Conservation (phyloP, 345 rosid species). For the Eucalyptus caleyi region DNA sequence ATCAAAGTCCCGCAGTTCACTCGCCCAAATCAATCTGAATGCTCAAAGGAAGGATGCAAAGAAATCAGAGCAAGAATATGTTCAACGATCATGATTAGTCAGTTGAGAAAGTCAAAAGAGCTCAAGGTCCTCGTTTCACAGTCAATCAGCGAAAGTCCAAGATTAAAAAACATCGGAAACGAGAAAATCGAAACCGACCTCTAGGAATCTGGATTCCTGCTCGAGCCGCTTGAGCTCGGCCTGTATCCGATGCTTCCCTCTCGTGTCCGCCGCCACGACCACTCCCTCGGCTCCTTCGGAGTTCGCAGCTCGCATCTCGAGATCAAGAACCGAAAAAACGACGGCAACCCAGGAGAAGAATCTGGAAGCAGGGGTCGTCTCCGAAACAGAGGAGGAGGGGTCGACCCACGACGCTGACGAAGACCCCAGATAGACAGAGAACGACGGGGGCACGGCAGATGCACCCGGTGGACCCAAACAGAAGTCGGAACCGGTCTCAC, state of each 20-base stretch:
- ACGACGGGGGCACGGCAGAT: not conserved
- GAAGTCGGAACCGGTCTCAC: not conserved
- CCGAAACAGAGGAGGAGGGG: not conserved
- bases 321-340: not conserved
- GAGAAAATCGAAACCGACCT: slow-evolving; percentile 20
- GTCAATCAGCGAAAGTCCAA: not conserved
- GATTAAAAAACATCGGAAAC: not conserved
- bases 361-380: not conserved
- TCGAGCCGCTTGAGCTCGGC: slow-evolving; percentile 74
- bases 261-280: slow-evolving; percentile 16
- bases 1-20: not conserved
- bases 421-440: not conserved
- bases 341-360: not conserved
- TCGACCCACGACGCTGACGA: not conserved
- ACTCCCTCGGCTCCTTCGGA: slow-evolving; percentile 36
- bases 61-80: not conserved
- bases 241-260: slow-evolving; percentile 75
- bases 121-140: not conserved
- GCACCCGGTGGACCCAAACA: not conserved
- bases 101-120: not conserved
- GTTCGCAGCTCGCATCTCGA: slow-evolving; percentile 39
- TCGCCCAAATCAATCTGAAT: not conserved
- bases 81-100: not conserved
- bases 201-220: slow-evolving; percentile 65
- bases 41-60: not conserved